Percentiles rank a stretch among this genome's conserved stretches.
These are phyloP conservation scores for Lagenaria siceraria DNA, from an alignment of 306 rosid genomes.

Conservation along the genomic window DNA sequence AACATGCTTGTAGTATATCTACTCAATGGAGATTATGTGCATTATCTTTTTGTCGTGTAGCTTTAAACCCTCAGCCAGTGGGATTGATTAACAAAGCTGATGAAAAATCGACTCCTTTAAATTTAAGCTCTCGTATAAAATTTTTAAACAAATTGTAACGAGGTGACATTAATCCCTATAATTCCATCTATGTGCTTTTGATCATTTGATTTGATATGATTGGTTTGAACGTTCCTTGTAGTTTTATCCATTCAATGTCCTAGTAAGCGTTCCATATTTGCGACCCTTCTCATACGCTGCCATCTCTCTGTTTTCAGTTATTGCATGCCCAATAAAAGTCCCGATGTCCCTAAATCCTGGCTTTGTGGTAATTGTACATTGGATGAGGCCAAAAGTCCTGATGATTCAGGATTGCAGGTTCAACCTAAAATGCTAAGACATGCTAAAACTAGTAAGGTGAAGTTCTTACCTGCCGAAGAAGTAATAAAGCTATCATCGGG, in stretches of 20 bases:
- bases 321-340: constrained; percentile 23
- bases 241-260: background rate
- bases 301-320: constrained; percentile 37
- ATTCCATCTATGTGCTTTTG: background rate
- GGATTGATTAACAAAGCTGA: background rate
- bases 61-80: background rate
- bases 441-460: constrained; percentile 35
- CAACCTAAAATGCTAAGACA: constrained; percentile 18
- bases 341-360: constrained; percentile 30
- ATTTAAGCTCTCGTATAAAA: constrained; percentile 4
- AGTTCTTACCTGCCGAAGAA: constrained; percentile 44
- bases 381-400: constrained; percentile 4
- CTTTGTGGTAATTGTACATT: constrained; percentile 36
- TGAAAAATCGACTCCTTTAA: constrained; percentile 1
- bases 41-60: background rate
- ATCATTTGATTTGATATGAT: background rate
- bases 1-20: background rate
- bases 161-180: background rate
- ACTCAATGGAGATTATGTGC: background rate
- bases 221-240: background rate
- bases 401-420: constrained; percentile 9
- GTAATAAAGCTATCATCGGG: constrained; percentile 36
- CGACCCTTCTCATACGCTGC: background rate
- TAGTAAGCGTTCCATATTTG: background rate
- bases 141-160: background rate